Percentiles rank a stretch among this genome's conserved stretches.
These are phyloP conservation scores for Leucoagaricus sp. DNA, from an alignment of 1,284 basidiomycete species.

Conservation along the genomic window DNA sequence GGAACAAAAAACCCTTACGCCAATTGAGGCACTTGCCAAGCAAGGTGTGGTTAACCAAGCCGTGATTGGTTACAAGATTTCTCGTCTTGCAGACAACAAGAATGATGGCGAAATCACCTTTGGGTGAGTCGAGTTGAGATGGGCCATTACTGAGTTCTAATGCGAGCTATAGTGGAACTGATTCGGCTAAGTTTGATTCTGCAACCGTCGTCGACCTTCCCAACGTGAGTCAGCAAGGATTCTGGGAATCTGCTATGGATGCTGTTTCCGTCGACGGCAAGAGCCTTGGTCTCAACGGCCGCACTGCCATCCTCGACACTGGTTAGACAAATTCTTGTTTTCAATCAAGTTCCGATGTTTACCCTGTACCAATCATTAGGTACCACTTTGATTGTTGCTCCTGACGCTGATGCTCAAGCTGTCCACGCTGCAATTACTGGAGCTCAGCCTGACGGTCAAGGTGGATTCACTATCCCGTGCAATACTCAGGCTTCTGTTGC, in stretches of 20 bases:
- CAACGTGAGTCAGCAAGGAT: constrained; percentile 62
- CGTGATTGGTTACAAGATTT: constrained; percentile 77
- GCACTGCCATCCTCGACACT: constrained; percentile 72
- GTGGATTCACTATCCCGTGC: constrained; percentile 70
- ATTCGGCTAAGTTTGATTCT: constrained; percentile 58
- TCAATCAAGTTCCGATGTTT: background rate
- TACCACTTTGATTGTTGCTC: constrained; percentile 56
- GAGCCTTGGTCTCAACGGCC: constrained; percentile 47
- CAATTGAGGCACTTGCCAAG: constrained; percentile 65
- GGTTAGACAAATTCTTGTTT: constrained; percentile 43
- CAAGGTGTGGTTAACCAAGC: constrained; percentile 58
- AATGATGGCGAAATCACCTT: constrained; percentile 80
- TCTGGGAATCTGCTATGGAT: constrained; percentile 70
- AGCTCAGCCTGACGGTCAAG: constrained; percentile 45
- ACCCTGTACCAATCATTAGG: constrained; percentile 18
- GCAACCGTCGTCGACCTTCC: constrained; percentile 53
- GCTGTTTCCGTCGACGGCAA: constrained; percentile 53
- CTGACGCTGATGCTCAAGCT: constrained; percentile 54
- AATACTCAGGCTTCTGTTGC: constrained; percentile 60
- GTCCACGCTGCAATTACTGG: constrained; percentile 60
- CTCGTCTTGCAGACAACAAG: constrained; percentile 65
- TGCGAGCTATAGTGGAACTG: constrained; percentile 50
- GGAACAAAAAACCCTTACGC: constrained; percentile 60
- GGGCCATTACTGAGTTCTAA: background rate
- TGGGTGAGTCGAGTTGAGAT: constrained; percentile 27